Base-by-base conservation (phyloP, 2,329 filamentous ascomycete species). In the Hymenoscyphus scutula region DNA sequence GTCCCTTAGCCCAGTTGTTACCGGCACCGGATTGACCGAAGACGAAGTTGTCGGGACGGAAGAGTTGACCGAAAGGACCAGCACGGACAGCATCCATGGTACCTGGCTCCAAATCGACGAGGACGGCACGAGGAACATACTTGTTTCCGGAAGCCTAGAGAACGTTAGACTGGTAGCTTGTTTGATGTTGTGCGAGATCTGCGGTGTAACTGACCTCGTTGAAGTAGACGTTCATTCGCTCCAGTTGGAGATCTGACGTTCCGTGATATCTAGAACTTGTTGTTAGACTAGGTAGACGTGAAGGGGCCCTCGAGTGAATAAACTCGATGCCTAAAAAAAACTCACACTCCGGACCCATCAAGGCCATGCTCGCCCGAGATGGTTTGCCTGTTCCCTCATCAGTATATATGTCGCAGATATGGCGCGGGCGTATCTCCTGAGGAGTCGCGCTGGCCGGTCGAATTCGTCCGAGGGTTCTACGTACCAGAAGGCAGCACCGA, bases 1-100 rank as follows among this genome's bases (percentile, higher is more conserved):
- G 95, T 83, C 95, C 95, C 89, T 98, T 99, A 81, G 95, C 95
- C 95, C 95, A 99, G 89, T 98, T 98, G 92, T 99, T 99, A 83
- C 95, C 95, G 79, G 95, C 95, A 87, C 95, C 94, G 75, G 95
- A 98, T 85, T 98, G 95, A 75, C 95, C 95, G 81, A 98, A 98
- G 77, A 98, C 92, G 82, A 98, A 98, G 90, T 98, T 99, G 85
- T 99, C 95, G 78, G 95, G 95, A 71, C 95, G 93, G 92, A 99
- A 98, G 73, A 99, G 92, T 84, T 97, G 91, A 74, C 95, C 95
- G 79, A 98, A 98, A 71, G 95, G 95, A 80, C 95, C 94, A 74
- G 94, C 91, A 79, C 94, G 94, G 83, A 99, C 94, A 73, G 95
- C 95, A 75, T 99, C 95, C 94, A 98, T 99, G 82, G 95, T 98